phyloP scores from a whole-genome alignment of 306 rosid species.

The Quercus wislizeni region DNA sequence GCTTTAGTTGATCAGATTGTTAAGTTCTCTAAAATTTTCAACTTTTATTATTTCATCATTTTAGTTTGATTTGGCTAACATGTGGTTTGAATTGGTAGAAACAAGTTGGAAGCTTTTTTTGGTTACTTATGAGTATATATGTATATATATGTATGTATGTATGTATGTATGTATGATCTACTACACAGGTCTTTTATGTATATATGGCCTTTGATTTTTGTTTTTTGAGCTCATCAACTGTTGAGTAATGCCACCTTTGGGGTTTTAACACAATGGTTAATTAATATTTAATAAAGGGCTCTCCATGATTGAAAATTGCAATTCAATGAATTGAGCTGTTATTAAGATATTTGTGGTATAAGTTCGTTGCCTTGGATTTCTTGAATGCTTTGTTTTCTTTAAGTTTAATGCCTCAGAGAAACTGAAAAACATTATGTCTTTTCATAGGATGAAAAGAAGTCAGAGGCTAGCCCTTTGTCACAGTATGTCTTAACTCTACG shows the following conservation, averaged over 20 bases:
- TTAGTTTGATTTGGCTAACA: neutral
- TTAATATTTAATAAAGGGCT: neutral
- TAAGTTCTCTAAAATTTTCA: neutral
- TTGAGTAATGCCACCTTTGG: neutral
- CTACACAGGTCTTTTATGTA: neutral
- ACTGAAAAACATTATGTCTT: neutral
- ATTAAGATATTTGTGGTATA: neutral
- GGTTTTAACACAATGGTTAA: neutral
- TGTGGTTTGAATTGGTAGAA: neutral
- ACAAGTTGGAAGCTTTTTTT: neutral
- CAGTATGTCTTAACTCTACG: conserved; percentile 46
- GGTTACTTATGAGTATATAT: neutral
- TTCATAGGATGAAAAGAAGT: conserved; percentile 65
- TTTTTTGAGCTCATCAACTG: neutral
- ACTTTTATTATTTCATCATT: neutral
- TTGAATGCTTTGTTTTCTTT: neutral
- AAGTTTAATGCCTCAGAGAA: neutral
- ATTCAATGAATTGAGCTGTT: neutral
- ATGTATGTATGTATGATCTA: neutral
- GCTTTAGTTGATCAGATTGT: neutral
- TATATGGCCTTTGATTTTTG: neutral
- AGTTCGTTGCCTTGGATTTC: neutral
- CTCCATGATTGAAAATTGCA: neutral
- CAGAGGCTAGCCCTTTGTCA: conserved; percentile 62
- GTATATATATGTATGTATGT: fast-evolving